Base-by-base conservation (phyloP, 345 rosid species). In the Murraya koenigii region DNA sequence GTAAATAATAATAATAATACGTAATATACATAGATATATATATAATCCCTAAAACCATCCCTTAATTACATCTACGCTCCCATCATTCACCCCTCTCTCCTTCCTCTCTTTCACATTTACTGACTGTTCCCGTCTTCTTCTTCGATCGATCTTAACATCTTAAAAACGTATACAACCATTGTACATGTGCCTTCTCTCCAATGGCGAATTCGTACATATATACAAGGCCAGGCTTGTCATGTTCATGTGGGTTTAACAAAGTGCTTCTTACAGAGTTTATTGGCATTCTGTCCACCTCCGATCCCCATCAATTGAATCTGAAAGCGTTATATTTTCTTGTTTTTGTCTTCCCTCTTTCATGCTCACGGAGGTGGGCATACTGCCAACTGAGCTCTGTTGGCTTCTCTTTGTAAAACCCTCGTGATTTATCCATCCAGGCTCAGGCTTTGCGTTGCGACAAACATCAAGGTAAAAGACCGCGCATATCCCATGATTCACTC, bases 261-360 rank as follows among this genome's bases (percentile, higher is more conserved):
- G 98, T 89, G 93, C 80, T 84, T 79, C 97, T 86, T 79, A 82
- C 94, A 85, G 97, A 88, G 89, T 82, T 89, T 78, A 84, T 94
- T 94, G 98, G 98, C 98, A 94, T 94, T 94, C 98, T 94, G 98
- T 94, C 97, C 98, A 93, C 98, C 98, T 94, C 98, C 93, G 49
- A 2, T 44, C 49, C 22, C 56, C 65, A 60, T 36, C 78, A 0
- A 41, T 49, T 3, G 58, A 67, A 49, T 52, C 56, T 52, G 56
- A 4, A 44, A 19, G 56, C 56, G 22, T 52, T 49, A 1, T 52
- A 7, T 52, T 52, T 52, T 44, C 49, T 44, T 1, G 22, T 38
- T n/a, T 7, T n/a, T 2, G 49, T 54, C 79, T 19, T 74, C 44
- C 68, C 7, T 71, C 63, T 44, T 1, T 69, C 44, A 25, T 58